Evolutionary conservation across 257 asterid genomes (phyloP).

Genomic region (Linaria vulgaris): DNA sequence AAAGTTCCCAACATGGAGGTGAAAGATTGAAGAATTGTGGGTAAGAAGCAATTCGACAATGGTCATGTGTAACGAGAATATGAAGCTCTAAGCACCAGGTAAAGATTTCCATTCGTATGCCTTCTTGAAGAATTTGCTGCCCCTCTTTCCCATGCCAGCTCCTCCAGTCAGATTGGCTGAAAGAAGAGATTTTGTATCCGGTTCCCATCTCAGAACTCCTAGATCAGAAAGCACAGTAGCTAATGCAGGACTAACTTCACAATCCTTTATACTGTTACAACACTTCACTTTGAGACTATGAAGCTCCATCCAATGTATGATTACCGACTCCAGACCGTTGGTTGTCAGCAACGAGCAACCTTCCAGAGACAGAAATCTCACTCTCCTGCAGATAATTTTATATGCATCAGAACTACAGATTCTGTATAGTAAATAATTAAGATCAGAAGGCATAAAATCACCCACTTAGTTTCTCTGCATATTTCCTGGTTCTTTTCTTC

Average conservation of each 20-base stretch:
- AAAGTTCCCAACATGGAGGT: background rate
- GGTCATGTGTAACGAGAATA: slow-evolving; percentile 3
- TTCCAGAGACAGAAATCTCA: slow-evolving; percentile 50
- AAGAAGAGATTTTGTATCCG: slow-evolving; percentile 50
- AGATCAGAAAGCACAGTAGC: slow-evolving; percentile 48
- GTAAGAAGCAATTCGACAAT: background rate
- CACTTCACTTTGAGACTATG: slow-evolving; percentile 59
- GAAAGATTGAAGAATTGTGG: background rate
- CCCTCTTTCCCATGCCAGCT: slow-evolving; percentile 59
- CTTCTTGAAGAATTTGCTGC: slow-evolving; percentile 55
- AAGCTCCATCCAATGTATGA: slow-evolving; percentile 54
- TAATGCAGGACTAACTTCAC: slow-evolving; percentile 48
- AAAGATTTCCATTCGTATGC: slow-evolving; percentile 63
- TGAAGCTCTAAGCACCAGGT: slow-evolving; percentile 37
- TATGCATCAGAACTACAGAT: background rate
- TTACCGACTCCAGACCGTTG: slow-evolving; percentile 55
- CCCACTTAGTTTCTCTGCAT: no score
- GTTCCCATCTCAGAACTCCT: slow-evolving; percentile 64
- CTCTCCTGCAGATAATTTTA: slow-evolving; percentile 41
- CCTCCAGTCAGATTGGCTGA: slow-evolving; percentile 49
- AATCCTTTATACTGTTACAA: slow-evolving; percentile 63
- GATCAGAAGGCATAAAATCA: no score
- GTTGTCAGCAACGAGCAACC: slow-evolving; percentile 72
- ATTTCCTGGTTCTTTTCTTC: no score
- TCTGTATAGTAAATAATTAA: no score